Percentiles rank a stretch among this genome's conserved stretches.
Conservation (phyloP, 2,329 filamentous ascomycete genomes). For the Geosmithia putterillii region DNA sequence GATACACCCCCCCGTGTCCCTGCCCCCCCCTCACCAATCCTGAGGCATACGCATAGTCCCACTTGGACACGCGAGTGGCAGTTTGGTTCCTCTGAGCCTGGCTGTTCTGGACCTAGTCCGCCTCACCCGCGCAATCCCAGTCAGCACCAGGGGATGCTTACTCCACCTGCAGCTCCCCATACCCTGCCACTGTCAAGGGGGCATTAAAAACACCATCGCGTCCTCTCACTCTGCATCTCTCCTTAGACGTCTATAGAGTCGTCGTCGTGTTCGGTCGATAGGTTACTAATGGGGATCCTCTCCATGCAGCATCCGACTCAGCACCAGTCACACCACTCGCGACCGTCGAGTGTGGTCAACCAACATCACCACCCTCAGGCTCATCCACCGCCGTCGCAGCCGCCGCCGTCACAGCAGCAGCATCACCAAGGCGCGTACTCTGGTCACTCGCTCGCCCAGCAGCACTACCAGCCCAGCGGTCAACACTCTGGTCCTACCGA, state of each 20-base stretch:
- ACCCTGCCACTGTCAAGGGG: constrained; percentile 32
- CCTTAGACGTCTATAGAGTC: constrained; percentile 20
- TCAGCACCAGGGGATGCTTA: constrained; percentile 27
- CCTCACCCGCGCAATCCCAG: constrained; percentile 37
- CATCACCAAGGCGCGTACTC: constrained; percentile 57
- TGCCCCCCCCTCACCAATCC: background rate
- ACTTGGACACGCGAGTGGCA: constrained; percentile 9
- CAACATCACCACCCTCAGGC: constrained; percentile 60
- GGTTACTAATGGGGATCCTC: constrained; percentile 46
- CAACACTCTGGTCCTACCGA: constrained; percentile 55
- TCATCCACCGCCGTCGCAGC: constrained; percentile 36
- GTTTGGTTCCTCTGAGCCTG: constrained; percentile 20
- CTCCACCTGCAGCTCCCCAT: constrained; percentile 24
- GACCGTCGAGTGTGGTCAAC: constrained; percentile 61
- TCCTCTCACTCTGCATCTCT: constrained; percentile 27
- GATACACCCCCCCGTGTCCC: constrained; percentile 1
- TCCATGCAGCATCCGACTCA: constrained; percentile 67
- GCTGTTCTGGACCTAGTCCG: constrained; percentile 30
- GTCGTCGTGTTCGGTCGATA: constrained; percentile 22
- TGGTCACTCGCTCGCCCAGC: constrained; percentile 49
- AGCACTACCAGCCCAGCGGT: constrained; percentile 55
- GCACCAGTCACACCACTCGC: constrained; percentile 58
- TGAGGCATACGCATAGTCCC: background rate
- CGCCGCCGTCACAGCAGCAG: constrained; percentile 46
- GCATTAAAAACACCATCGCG: constrained; percentile 38